Conservation (phyloP, 352 stramenopile genomes). For the Thalassiosira hispida region DNA sequence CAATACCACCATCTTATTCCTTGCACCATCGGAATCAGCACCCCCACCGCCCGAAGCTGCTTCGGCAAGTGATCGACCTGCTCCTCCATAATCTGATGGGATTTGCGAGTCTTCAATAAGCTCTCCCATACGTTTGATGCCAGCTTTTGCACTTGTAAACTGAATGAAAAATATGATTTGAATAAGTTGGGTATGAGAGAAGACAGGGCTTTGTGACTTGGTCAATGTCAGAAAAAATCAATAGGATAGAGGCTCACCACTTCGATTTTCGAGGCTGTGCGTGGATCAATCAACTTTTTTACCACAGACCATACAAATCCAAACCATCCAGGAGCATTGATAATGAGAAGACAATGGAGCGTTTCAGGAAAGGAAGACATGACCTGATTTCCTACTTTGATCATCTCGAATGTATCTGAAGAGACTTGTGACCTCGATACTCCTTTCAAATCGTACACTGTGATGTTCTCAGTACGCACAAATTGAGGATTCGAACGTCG, state of each 20-base stretch:
- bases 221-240: neutral
- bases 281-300: constrained; percentile 72
- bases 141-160: constrained; percentile 62
- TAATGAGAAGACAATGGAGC: constrained; percentile 68
- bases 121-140: constrained; percentile 50
- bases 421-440: constrained; percentile 50
- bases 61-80: constrained; percentile 48
- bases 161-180: neutral
- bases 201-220: neutral
- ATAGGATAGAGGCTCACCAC: constrained; percentile 31
- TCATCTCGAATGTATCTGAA: constrained; percentile 66
- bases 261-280: constrained; percentile 73
- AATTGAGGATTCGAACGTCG: constrained; percentile 55
- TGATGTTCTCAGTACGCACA: constrained; percentile 62
- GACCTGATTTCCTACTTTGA: constrained; percentile 66
- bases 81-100: constrained; percentile 64
- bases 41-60: constrained; percentile 32
- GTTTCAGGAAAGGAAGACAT: constrained; percentile 72
- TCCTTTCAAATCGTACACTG: constrained; percentile 67
- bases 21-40: neutral
- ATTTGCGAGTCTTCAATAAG: constrained; percentile 67
- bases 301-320: constrained; percentile 66
- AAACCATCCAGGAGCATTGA: constrained; percentile 77
- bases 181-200: neutral
- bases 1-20: constrained; percentile 31